phyloP scores from a whole-genome alignment of 2,329 filamentous ascomycete genomes.

The Pseudofabraea citricarpa region DNA sequence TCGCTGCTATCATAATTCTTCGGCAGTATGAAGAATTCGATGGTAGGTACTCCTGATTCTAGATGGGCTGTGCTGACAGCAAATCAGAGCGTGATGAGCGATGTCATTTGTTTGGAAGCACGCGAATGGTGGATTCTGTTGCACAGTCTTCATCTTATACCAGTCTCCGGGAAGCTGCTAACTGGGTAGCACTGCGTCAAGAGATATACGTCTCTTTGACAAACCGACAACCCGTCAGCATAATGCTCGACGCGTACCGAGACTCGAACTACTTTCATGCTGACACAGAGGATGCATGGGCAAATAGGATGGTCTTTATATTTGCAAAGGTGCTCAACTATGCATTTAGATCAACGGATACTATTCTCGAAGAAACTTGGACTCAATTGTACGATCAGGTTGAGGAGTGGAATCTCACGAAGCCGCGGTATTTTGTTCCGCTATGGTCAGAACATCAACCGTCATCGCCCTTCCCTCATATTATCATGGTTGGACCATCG shows the following conservation, averaged over 20 bases:
- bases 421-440: not conserved
- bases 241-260: slow-evolving; percentile 1
- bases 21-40: slow-evolving; percentile 37
- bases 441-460: not conserved
- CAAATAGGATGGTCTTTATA: slow-evolving; percentile 1
- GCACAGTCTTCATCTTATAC: slow-evolving; percentile 21
- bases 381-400: not conserved
- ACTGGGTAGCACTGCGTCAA: slow-evolving; percentile 30
- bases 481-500: not conserved
- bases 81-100: not conserved
- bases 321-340: slow-evolving; percentile 1
- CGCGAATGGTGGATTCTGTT: slow-evolving; percentile 26
- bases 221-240: slow-evolving; percentile 1
- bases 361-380: not conserved
- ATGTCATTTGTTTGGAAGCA: slow-evolving; percentile 3
- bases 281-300: not conserved
- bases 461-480: not conserved
- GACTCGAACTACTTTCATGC: not conserved
- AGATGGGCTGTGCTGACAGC: not conserved
- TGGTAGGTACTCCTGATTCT: slow-evolving; percentile 13
- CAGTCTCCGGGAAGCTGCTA: slow-evolving; percentile 41
- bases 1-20: slow-evolving; percentile 34
- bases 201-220: slow-evolving; percentile 8
- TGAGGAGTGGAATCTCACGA: not conserved
- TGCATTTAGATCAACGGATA: not conserved